These are phyloP conservation scores for Cordyceps pruinosa DNA, from an alignment of 2,329 filamentous ascomycete species.

Conservation along the genomic window DNA sequence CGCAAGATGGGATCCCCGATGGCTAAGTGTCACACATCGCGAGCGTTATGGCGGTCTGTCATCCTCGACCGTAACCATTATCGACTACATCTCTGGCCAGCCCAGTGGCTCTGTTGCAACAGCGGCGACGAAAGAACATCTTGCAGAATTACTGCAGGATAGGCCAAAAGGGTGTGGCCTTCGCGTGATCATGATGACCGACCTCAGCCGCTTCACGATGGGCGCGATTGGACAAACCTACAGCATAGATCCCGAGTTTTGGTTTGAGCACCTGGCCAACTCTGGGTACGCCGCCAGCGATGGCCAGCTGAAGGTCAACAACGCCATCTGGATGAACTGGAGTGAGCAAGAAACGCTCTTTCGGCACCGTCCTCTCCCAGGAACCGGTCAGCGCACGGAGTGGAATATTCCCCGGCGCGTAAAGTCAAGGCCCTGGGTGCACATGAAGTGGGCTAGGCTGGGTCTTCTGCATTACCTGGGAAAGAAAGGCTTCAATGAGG, in stretches of 20 bases:
- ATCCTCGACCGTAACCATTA: constrained; percentile 16
- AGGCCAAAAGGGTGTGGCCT: constrained; percentile 15
- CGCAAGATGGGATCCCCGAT: constrained; percentile 21
- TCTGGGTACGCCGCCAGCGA: constrained; percentile 23
- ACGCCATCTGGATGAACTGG: constrained; percentile 25
- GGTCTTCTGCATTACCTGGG: constrained; percentile 20
- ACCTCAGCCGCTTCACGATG: constrained; percentile 26
- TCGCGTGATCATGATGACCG: constrained; percentile 21
- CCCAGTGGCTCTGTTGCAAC: constrained; percentile 5
- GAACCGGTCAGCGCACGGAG: constrained; percentile 19
- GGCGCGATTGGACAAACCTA: constrained; percentile 23
- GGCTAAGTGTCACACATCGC: constrained; percentile 21
- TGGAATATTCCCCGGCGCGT: constrained; percentile 19
- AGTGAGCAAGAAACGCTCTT: constrained; percentile 21
- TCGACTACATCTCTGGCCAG: constrained; percentile 19
- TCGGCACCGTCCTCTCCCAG: constrained; percentile 19
- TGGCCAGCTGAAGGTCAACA: constrained; percentile 23
- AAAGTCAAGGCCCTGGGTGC: constrained; percentile 16
- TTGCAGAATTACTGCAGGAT: constrained; percentile 15
- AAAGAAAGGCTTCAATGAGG: constrained; percentile 20
- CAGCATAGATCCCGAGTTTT: constrained; percentile 23
- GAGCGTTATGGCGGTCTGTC: constrained; percentile 19
- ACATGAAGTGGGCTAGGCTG: constrained; percentile 19
- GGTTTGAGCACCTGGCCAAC: constrained; percentile 23
- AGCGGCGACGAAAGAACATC: constrained; percentile 11